These are phyloP conservation scores for Cadophora luteo-olivacea DNA, from an alignment of 2,329 filamentous ascomycete genomes.

Conservation along the genomic window DNA sequence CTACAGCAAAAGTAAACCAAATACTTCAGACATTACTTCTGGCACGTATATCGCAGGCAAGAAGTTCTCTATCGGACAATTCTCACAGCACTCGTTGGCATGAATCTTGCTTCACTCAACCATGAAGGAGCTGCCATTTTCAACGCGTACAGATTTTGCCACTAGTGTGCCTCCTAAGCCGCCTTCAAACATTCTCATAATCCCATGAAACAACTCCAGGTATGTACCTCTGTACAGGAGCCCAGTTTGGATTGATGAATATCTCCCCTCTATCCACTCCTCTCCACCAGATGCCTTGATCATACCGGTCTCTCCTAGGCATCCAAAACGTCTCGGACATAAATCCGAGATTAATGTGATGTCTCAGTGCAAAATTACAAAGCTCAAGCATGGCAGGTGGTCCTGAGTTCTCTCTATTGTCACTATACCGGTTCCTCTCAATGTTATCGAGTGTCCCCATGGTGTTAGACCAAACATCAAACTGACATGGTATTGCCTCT, in stretches of 20 bases:
- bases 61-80: no score
- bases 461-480: slow-evolving; percentile 17
- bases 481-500: slow-evolving; percentile 24
- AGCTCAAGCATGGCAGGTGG: slow-evolving; percentile 30
- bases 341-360: slow-evolving; percentile 29
- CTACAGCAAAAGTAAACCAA: no score
- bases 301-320: slow-evolving; percentile 6
- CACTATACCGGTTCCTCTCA: slow-evolving; percentile 4
- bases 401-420: slow-evolving; percentile 23
- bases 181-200: no score
- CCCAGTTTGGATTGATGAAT: slow-evolving; percentile 29
- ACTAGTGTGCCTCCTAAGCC: no score
- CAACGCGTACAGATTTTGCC: no score
- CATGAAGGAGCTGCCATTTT: no score
- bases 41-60: no score
- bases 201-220: slow-evolving; percentile 20
- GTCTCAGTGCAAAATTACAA: slow-evolving; percentile 29
- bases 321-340: slow-evolving; percentile 26
- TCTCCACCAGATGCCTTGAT: slow-evolving; percentile 19
- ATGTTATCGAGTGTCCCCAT: slow-evolving; percentile 8
- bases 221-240: slow-evolving; percentile 25
- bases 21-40: no score
- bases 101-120: no score
- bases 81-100: no score
- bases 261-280: slow-evolving; percentile 28